Conservation (phyloP, 2,329 filamentous ascomycete species). For the Monilinia polystroma region DNA sequence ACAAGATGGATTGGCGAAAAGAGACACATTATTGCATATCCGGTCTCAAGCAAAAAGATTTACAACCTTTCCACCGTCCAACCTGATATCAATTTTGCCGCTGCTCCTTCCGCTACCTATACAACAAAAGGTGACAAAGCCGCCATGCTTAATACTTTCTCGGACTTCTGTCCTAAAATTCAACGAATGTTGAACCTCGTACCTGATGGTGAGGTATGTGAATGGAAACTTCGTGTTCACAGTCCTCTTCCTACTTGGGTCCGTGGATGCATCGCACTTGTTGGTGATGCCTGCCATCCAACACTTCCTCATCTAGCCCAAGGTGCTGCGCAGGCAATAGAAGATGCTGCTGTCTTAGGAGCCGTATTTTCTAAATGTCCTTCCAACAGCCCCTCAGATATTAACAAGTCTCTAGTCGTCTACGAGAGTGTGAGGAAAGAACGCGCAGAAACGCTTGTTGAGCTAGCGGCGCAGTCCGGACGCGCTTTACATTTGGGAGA, state of each 20-base stretch:
- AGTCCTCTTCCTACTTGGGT: slow-evolving; percentile 58
- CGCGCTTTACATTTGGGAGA: slow-evolving; percentile 58
- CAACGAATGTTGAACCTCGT: slow-evolving; percentile 59
- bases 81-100: slow-evolving; percentile 60
- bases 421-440: slow-evolving; percentile 58
- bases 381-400: slow-evolving; percentile 41
- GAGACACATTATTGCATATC: slow-evolving; percentile 76
- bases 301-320: slow-evolving; percentile 67
- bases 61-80: slow-evolving; percentile 65
- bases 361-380: slow-evolving; percentile 49
- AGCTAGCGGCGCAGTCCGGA: slow-evolving; percentile 51
- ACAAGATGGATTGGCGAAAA: slow-evolving; percentile 75
- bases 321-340: slow-evolving; percentile 66
- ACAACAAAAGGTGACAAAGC: slow-evolving; percentile 61
- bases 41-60: slow-evolving; percentile 63
- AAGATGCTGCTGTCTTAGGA: slow-evolving; percentile 62
- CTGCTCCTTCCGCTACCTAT: slow-evolving; percentile 58
- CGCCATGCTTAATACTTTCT: slow-evolving; percentile 60
- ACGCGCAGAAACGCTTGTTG: slow-evolving; percentile 52
- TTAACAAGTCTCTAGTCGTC: slow-evolving; percentile 51
- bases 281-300: slow-evolving; percentile 66
- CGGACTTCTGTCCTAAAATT: slow-evolving; percentile 59
- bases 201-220: slow-evolving; percentile 60
- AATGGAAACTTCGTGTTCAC: slow-evolving; percentile 63
- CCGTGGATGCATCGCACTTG: slow-evolving; percentile 53